Conservation (phyloP, 2,329 filamentous ascomycete genomes). For the Epichloe baconii region DNA sequence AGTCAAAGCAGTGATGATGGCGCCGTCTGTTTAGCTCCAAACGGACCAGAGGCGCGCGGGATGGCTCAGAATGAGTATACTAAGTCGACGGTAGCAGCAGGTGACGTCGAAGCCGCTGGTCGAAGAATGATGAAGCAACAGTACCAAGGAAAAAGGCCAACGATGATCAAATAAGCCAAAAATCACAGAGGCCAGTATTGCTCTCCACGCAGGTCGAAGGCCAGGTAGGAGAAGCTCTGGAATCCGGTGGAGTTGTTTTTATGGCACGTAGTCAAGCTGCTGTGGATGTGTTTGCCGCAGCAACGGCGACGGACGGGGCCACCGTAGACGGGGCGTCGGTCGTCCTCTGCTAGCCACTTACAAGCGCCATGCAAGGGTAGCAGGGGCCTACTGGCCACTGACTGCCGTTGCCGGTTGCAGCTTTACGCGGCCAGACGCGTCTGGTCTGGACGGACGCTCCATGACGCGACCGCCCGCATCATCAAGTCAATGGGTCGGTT, state of each 20-base stretch:
- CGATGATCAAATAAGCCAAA: background rate
- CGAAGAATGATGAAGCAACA: background rate
- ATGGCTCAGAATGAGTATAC: background rate
- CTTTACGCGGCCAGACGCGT: no score
- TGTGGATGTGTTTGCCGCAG: conserved; percentile 11
- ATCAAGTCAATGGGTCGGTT: no score
- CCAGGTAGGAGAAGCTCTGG: background rate
- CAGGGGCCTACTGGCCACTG: no score
- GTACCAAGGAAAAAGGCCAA: background rate
- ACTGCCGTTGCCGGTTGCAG: no score
- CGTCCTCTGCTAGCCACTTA: background rate
- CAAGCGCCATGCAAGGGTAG: background rate
- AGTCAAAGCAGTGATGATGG: background rate
- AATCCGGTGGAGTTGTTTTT: conserved; percentile 1
- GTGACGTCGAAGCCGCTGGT: background rate
- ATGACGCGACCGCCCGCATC: no score
- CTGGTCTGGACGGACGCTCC: background rate
- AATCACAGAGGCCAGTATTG: background rate
- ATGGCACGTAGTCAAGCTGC: background rate
- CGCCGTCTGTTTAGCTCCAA: background rate
- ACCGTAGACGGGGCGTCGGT: no score
- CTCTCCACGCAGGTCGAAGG: background rate
- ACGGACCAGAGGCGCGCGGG: background rate
- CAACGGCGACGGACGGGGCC: conserved; percentile 8
- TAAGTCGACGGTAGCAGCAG: background rate